Evolutionary conservation across 2,329 filamentous ascomycete species (phyloP), one percentile per base, ranked within the genome.

Genomic region (Neurospora sp.): DNA sequence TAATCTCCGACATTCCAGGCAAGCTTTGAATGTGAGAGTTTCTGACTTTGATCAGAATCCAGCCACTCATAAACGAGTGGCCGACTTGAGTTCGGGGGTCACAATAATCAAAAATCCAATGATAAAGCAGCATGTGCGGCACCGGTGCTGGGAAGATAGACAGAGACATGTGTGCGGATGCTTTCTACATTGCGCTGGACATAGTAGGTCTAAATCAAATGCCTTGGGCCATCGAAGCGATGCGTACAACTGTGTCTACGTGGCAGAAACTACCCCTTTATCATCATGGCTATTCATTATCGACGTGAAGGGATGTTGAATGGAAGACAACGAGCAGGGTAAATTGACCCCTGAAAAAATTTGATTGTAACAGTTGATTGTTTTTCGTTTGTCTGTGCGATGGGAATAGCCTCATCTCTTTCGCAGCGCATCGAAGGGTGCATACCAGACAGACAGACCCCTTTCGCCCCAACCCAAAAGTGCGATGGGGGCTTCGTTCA

Each of bases 271-370:
- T 8, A 23, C 43, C 19, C 1, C 15, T 12, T 23, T 2, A 57
- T 8, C 46, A 17, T 17, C 12, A 4, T 28, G 8, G 23, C 2
- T 1, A 33, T 57, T 15, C 23, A 3, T 57, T 8, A 6, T 1
- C 23, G 12, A 33, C 19, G 17, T 23, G 8, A 17, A 15, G 6
- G 12, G 6, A 17, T 6, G 23, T 57, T 33, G 23, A 17, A 57
- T 33, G 3, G 3, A 12, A 52, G 19, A 8, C 11, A 52, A 11
- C 11, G 19, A 2, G 6, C 6, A 3, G 6, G 4, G 5, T 52
- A 3, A 52, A 4, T 8, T 1, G 11, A 1, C 0, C 19, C 1
- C 28, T 23, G 19, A 2, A 19, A 6, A 0, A 28, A 1, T 5
- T 39, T 52, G 5, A 19, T 19, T 52, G 10, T 15, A 3, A 3